A percentile compares a stretch with the other conserved stretches of the same genome.
Evolutionary conservation across 331 rosid genomes (phyloP).

Genomic region (Acacia concinna): DNA sequence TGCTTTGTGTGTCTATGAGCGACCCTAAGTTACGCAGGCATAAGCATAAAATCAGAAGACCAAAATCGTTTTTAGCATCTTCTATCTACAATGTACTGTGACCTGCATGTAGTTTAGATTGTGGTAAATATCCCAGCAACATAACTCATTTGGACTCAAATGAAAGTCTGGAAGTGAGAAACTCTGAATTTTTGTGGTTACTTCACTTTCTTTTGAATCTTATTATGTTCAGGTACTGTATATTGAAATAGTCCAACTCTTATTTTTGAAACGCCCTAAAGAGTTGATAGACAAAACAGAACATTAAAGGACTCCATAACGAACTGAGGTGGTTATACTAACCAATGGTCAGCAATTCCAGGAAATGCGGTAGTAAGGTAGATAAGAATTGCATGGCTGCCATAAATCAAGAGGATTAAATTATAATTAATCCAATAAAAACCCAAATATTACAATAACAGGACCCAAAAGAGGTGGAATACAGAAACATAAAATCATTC

Average conservation of each 20-base stretch:
- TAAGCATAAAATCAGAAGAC: neutral
- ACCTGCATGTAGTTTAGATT: conserved; percentile 5
- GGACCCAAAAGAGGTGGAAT: neutral
- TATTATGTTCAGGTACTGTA: neutral
- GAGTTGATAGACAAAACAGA: conserved; percentile 5
- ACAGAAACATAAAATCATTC: neutral
- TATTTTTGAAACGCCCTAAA: neutral
- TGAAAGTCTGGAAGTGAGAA: neutral
- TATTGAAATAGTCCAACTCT: neutral
- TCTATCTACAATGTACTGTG: neutral
- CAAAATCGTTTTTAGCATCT: neutral
- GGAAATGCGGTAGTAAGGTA: conserved; percentile 81
- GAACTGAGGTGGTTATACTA: conserved; percentile 34
- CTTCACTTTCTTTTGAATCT: neutral
- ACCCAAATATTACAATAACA: neutral
- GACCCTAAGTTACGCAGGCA: neutral
- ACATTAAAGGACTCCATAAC: conserved; percentile 4
- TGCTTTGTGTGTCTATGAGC: neutral
- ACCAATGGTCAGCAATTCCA: conserved; percentile 81
- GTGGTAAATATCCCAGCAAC: conserved; percentile 14
- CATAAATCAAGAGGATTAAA: conserved; percentile 23
- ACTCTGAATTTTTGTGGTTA: neutral
- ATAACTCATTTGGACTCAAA: conserved; percentile 9
- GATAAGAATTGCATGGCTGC: conserved; percentile 86
- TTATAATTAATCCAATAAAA: conserved; percentile 6